phyloP scores from a whole-genome alignment of 176 grass and related monocot genomes.

The Triticum monococcum region DNA sequence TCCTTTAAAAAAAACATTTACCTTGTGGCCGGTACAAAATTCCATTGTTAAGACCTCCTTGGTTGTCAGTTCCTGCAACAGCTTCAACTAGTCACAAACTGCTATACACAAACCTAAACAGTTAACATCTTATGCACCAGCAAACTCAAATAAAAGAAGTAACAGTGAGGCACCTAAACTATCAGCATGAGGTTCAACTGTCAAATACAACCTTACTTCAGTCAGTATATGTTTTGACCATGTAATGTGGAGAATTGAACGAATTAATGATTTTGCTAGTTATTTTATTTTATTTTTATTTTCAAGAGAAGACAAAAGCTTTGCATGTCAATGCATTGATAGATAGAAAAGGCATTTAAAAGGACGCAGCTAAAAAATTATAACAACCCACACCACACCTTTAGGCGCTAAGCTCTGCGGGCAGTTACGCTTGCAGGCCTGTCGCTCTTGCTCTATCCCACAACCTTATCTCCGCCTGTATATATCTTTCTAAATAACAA shows the following conservation, averaged over 20 bases:
- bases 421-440: too few species aligned
- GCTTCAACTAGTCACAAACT: conserved; percentile 32
- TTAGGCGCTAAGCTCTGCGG: too few species aligned
- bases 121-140: conserved; percentile 5
- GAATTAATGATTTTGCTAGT: neutral
- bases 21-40: conserved; percentile 92
- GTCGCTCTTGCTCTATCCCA: too few species aligned
- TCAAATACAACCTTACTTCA: neutral
- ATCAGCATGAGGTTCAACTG: neutral
- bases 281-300: too few species aligned
- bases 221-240: neutral
- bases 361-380: too few species aligned
- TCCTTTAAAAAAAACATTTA: conserved; percentile 24
- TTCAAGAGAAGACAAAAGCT: too few species aligned
- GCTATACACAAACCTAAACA: neutral
- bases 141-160: conserved; percentile 2
- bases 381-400: too few species aligned
- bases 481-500: too few species aligned
- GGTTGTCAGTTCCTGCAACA: conserved; percentile 81
- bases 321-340: too few species aligned
- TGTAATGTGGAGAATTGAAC: neutral
- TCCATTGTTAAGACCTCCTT: conserved; percentile 89
- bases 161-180: neutral
- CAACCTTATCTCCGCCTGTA: too few species aligned
- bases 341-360: too few species aligned